Conservation (phyloP, 1,139 yeast species). For the Candida sp. region DNA sequence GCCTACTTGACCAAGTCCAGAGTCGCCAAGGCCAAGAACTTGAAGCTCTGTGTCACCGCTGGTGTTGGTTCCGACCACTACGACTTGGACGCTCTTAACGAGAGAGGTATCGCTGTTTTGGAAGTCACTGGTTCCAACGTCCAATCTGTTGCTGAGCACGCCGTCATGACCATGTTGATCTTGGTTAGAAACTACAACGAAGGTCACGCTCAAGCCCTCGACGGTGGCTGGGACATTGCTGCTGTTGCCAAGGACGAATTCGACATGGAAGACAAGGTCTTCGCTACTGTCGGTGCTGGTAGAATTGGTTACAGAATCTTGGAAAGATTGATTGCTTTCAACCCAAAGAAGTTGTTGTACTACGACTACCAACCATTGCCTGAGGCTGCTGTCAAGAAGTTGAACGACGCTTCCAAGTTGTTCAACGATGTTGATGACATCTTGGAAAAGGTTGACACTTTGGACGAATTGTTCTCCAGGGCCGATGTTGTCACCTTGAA, state of each 20-base stretch:
- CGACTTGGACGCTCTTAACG: slow-evolving; percentile 76
- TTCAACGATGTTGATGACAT: slow-evolving; percentile 40
- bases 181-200: slow-evolving; percentile 81
- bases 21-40: slow-evolving; percentile 71
- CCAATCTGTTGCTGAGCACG: slow-evolving; percentile 84
- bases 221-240: slow-evolving; percentile 79
- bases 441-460: slow-evolving; percentile 62
- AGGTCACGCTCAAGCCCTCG: slow-evolving; percentile 69
- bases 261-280: slow-evolving; percentile 76
- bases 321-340: slow-evolving; percentile 75
- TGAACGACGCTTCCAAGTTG: slow-evolving; percentile 42
- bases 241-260: slow-evolving; percentile 75
- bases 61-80: slow-evolving; percentile 89
- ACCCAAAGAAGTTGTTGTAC: slow-evolving; percentile 74
- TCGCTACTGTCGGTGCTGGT: slow-evolving; percentile 85
- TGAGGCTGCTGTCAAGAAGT: slow-evolving; percentile 56
- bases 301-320: slow-evolving; percentile 81
- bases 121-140: slow-evolving; percentile 89
- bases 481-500: slow-evolving; percentile 81
- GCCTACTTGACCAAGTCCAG: slow-evolving; percentile 74
- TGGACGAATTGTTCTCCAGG: slow-evolving; percentile 71
- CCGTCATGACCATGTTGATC: slow-evolving; percentile 71
- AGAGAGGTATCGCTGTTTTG: slow-evolving; percentile 62
- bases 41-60: slow-evolving; percentile 76
- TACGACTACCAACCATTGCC: slow-evolving; percentile 79